phyloP scores from a whole-genome alignment of 768 basidiomycete species.

The Dentipellis sp. region DNA sequence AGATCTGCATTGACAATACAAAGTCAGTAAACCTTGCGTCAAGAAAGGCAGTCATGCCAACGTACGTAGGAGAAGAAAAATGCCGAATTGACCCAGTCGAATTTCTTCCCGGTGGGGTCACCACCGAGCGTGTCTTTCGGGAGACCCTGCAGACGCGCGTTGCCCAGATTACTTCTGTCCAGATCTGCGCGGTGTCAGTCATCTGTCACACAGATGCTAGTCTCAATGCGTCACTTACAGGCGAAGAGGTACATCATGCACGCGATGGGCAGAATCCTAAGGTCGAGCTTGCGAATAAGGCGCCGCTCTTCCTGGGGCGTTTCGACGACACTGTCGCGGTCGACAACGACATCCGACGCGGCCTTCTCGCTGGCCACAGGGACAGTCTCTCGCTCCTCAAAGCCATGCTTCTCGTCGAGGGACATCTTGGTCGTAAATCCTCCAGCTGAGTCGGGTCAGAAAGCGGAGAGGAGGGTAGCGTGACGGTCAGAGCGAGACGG shows the following conservation, averaged over 20 bases:
- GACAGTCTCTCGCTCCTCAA: too few species aligned
- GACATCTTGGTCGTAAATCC: too few species aligned
- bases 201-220: not conserved
- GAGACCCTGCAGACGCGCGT: conserved; percentile 68
- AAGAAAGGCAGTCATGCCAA: not conserved
- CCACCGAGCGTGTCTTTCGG: conserved; percentile 55
- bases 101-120: conserved; percentile 58
- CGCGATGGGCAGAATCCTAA: conserved; percentile 58
- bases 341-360: not conserved
- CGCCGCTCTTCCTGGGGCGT: conserved; percentile 31
- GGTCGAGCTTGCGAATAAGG: conserved; percentile 58
- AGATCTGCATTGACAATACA: conserved; percentile 35
- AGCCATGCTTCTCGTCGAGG: too few species aligned
- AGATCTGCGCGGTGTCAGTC: conserved; percentile 28
- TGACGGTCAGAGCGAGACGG: too few species aligned
- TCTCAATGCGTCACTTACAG: conserved; percentile 35
- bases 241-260: conserved; percentile 73
- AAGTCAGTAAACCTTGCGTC: not conserved
- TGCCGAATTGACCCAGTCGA: conserved; percentile 69
- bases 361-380: not conserved
- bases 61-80: conserved; percentile 77
- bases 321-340: too few species aligned
- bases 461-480: too few species aligned
- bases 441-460: too few species aligned
- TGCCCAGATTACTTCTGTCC: conserved; percentile 73